phyloP scores from a whole-genome alignment of 805 yeast species.

The Yarrowia sp. region DNA sequence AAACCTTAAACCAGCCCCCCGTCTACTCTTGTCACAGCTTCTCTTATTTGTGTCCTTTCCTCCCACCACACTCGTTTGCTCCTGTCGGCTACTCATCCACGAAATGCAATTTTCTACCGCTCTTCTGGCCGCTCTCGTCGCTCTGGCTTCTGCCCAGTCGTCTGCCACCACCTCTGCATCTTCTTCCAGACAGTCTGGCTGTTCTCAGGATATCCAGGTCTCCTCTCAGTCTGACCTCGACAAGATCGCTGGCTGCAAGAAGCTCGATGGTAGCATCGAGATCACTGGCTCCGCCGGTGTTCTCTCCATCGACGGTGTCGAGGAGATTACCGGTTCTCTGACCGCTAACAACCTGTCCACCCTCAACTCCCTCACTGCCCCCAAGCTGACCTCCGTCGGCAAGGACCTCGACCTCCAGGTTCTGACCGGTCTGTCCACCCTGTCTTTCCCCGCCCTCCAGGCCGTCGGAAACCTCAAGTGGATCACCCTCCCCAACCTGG shows the following conservation, averaged over 20 bases:
- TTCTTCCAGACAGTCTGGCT: constrained; percentile 38
- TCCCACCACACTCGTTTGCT: constrained; percentile 22
- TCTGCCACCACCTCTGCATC: constrained; percentile 53
- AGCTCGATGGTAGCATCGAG: constrained; percentile 75
- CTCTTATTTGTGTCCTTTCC: constrained; percentile 23
- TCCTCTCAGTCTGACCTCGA: constrained; percentile 80
- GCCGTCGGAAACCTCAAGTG: constrained; percentile 74
- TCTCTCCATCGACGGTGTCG: constrained; percentile 61
- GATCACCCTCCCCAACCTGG: constrained; percentile 83
- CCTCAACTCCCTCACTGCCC: constrained; percentile 70
- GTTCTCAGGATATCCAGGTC: constrained; percentile 57
- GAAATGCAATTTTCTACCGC: constrained; percentile 23
- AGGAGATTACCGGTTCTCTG: constrained; percentile 76
- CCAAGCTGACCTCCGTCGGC: constrained; percentile 68
- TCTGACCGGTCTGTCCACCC: constrained; percentile 63
- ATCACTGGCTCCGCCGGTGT: constrained; percentile 63
- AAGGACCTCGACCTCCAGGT: constrained; percentile 62
- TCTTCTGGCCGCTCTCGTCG: constrained; percentile 26
- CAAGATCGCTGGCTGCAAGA: constrained; percentile 65
- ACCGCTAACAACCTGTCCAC: constrained; percentile 60
- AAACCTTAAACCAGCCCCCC: constrained; percentile 23
- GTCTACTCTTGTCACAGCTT: constrained; percentile 10
- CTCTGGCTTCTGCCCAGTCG: constrained; percentile 27
- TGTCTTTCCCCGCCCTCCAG: constrained; percentile 74
- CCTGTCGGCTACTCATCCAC: constrained; percentile 11